phyloP scores from a whole-genome alignment of 2,329 filamentous ascomycete genomes.

The Colletotrichum horii region DNA sequence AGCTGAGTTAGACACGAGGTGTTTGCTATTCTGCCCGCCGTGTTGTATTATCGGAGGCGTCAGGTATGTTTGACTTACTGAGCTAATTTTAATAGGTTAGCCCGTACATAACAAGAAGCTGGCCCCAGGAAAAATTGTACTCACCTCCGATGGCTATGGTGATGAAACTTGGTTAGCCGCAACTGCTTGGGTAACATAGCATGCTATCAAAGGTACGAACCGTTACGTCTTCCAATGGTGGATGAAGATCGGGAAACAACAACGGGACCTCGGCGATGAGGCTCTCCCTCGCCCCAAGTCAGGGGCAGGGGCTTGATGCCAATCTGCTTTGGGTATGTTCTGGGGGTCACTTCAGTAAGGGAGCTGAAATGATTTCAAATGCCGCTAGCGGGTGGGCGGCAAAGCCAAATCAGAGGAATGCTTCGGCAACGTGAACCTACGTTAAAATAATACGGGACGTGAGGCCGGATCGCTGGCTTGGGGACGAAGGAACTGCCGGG shows the following conservation, averaged over 20 bases:
- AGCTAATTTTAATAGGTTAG: constrained; percentile 35
- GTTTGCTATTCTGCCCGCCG: background rate
- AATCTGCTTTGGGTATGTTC: constrained; percentile 90
- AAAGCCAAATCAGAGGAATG: background rate
- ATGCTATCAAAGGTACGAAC: constrained; percentile 47
- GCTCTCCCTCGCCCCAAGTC: constrained; percentile 84
- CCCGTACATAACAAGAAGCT: constrained; percentile 1
- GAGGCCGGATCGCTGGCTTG: constrained; percentile 48
- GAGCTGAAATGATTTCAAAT: background rate
- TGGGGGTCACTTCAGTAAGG: constrained; percentile 27
- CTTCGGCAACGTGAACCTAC: constrained; percentile 34
- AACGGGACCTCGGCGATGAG: constrained; percentile 79
- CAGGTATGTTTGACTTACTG: constrained; percentile 32
- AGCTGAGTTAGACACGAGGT: background rate
- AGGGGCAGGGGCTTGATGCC: constrained; percentile 91
- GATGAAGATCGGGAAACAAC: constrained; percentile 79
- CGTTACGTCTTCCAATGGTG: constrained; percentile 82
- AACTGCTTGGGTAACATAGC: constrained; percentile 7
- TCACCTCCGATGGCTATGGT: constrained; percentile 62
- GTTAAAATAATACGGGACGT: constrained; percentile 62
- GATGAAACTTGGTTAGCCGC: background rate
- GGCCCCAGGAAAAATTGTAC: constrained; percentile 24
- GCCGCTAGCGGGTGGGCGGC: background rate
- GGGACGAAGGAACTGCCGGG: constrained; percentile 27
- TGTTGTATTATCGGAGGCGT: background rate